A percentile compares a stretch with the other conserved stretches of the same genome.
Conservation (phyloP, 1,284 basidiomycete species). For the Ganoderma meredithae region DNA sequence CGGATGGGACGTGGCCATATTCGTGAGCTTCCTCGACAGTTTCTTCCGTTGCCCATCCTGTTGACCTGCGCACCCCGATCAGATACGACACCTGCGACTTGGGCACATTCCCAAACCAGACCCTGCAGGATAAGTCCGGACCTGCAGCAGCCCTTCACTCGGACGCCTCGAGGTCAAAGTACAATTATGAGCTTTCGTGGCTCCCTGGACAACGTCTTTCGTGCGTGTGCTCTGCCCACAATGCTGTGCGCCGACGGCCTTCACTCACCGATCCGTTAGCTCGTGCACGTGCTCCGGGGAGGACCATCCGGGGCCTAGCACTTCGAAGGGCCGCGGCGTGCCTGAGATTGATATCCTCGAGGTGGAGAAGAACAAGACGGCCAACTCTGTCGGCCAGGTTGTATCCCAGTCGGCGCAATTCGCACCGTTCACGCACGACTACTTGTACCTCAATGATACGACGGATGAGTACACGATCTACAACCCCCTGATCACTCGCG, state of each 20-base stretch:
- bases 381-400: slow-evolving; percentile 52
- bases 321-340: slow-evolving; percentile 73
- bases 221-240: slow-evolving; percentile 36
- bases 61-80: slow-evolving; percentile 32
- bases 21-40: slow-evolving; percentile 49
- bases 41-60: slow-evolving; percentile 29
- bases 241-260: background rate
- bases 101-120: slow-evolving; percentile 86
- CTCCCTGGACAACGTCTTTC: slow-evolving; percentile 58
- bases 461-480: slow-evolving; percentile 53
- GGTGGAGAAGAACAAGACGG: slow-evolving; percentile 66
- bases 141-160: slow-evolving; percentile 55
- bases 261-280: slow-evolving; percentile 27
- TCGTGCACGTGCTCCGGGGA: slow-evolving; percentile 83
- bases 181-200: slow-evolving; percentile 53
- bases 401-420: slow-evolving; percentile 72
- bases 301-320: slow-evolving; percentile 83
- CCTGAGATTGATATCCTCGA: slow-evolving; percentile 90
- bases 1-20: slow-evolving; percentile 84
- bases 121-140: slow-evolving; percentile 56
- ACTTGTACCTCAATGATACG: slow-evolving; percentile 54
- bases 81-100: slow-evolving; percentile 84
- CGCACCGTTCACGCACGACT: slow-evolving; percentile 68
- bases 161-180: slow-evolving; percentile 52
- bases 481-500: slow-evolving; percentile 44